Percentiles rank a stretch among this genome's conserved stretches.
These are phyloP conservation scores for Melanogaster broomeanus DNA, from an alignment of 768 basidiomycete species.

Conservation along the genomic window DNA sequence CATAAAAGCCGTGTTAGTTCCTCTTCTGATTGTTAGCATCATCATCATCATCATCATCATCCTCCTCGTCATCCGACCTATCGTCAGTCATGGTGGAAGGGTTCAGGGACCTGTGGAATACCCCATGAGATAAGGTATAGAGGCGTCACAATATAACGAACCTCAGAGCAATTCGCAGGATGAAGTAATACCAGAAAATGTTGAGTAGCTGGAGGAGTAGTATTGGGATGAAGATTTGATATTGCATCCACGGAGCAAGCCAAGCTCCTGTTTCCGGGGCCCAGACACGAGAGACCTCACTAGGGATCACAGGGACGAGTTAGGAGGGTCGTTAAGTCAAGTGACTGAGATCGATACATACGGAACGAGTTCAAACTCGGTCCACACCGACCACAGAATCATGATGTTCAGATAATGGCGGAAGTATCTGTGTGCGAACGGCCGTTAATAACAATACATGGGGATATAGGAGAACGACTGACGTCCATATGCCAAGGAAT, in stretches of 20 bases:
- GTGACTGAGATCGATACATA: constrained; percentile 38
- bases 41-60: constrained; percentile 40
- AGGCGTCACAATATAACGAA: constrained; percentile 36
- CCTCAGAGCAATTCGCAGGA: constrained; percentile 76
- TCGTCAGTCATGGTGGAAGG: constrained; percentile 59
- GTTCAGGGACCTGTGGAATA: constrained; percentile 50
- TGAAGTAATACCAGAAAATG: constrained; percentile 91
- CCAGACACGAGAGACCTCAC: constrained; percentile 59
- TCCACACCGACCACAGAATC: constrained; percentile 88
- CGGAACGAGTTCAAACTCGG: constrained; percentile 75
- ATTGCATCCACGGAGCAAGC: constrained; percentile 76
- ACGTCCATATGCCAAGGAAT: constrained; percentile 84
- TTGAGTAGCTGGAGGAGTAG: constrained; percentile 80
- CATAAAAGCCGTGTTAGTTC: constrained; percentile 17
- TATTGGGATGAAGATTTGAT: constrained; percentile 78
- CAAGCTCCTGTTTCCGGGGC: constrained; percentile 63
- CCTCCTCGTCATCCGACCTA: constrained; percentile 78
- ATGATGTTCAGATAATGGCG: constrained; percentile 87
- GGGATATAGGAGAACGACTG: constrained; percentile 31
- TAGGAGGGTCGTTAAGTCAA: constrained; percentile 1
- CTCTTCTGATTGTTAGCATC: constrained; percentile 31
- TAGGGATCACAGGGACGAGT: constrained; percentile 24
- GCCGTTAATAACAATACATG: not conserved
- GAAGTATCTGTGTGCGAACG: constrained; percentile 65
- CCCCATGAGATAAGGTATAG: constrained; percentile 9